A percentile compares a stretch with the other conserved stretches of the same genome.
Conservation (phyloP, 495 filamentous ascomycete species). For the Aspergillus steynii region DNA sequence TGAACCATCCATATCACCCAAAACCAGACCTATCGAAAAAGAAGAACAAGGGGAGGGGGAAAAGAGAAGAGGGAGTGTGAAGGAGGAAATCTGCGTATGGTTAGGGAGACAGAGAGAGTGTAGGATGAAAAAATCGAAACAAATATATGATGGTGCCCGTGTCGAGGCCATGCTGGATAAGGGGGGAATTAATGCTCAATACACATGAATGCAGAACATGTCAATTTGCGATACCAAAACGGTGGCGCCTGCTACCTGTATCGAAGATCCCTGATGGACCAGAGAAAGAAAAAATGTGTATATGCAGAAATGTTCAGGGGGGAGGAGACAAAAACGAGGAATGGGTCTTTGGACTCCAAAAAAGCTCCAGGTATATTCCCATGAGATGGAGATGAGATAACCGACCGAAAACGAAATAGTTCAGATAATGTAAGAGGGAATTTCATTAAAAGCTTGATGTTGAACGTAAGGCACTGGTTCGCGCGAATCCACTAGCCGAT, state of each 20-base stretch:
- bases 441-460: slow-evolving; percentile 35
- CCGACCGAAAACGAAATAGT: slow-evolving; percentile 6
- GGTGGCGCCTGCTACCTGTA: slow-evolving; percentile 35
- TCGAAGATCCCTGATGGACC: slow-evolving; percentile 20
- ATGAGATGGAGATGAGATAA: slow-evolving; percentile 11
- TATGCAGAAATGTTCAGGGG: slow-evolving; percentile 16
- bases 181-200: slow-evolving; percentile 15
- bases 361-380: slow-evolving; percentile 22
- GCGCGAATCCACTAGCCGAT: slow-evolving; percentile 36
- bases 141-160: slow-evolving; percentile 3
- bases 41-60: slow-evolving; percentile 7
- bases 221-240: slow-evolving; percentile 28
- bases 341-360: slow-evolving; percentile 20
- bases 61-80: neutral
- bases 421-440: slow-evolving; percentile 7
- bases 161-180: slow-evolving; percentile 13
- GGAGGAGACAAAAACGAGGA: slow-evolving; percentile 6
- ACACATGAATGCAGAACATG: slow-evolving; percentile 14
- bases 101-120: slow-evolving; percentile 9
- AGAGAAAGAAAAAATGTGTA: slow-evolving; percentile 18
- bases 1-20: slow-evolving; percentile 13
- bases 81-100: slow-evolving; percentile 5
- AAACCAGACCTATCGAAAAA: slow-evolving; percentile 4
- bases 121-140: neutral
- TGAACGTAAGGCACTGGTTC: slow-evolving; percentile 45